Conservation (phyloP, 768 basidiomycete species). For the Hericium erinaceus region DNA sequence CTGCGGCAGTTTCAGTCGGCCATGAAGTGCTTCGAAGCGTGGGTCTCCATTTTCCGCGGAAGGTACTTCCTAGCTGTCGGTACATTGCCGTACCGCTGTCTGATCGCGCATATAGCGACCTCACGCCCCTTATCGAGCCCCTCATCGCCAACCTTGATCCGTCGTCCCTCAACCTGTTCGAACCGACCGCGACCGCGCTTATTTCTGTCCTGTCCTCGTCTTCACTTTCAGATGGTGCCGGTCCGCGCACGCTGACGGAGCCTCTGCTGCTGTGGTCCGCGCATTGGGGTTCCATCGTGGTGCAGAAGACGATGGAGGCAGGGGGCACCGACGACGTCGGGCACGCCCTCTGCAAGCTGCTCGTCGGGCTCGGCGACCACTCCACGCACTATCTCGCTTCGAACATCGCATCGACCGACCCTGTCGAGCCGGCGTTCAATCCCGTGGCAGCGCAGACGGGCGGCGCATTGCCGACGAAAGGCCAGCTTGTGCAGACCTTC, state of each 20-base stretch:
- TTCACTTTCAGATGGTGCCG: constrained; percentile 59
- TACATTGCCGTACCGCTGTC: not conserved
- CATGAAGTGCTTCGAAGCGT: constrained; percentile 73
- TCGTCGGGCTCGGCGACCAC: constrained; percentile 79
- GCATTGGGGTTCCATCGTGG: constrained; percentile 40
- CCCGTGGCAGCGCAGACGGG: constrained; percentile 11
- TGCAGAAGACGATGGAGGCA: constrained; percentile 12
- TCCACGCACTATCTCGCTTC: constrained; percentile 69
- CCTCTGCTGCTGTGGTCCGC: constrained; percentile 79
- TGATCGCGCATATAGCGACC: constrained; percentile 35
- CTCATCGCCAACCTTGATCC: constrained; percentile 41
- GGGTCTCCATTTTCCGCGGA: constrained; percentile 63
- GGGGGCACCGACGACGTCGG: constrained; percentile 47
- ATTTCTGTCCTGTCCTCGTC: constrained; percentile 64
- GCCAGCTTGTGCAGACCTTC: constrained; percentile 48
- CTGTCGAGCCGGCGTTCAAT: constrained; percentile 19
- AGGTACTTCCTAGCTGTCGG: constrained; percentile 35
- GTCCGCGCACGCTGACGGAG: constrained; percentile 66
- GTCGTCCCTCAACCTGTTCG: constrained; percentile 13
- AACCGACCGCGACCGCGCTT: constrained; percentile 45
- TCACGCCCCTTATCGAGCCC: constrained; percentile 59
- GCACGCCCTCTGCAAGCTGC: constrained; percentile 70
- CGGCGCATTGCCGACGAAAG: constrained; percentile 13
- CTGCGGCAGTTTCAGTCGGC: constrained; percentile 54
- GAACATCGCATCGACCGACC: constrained; percentile 44